phyloP scores from a whole-genome alignment of 2,329 filamentous ascomycete species.

The Nemania bipapillata region DNA sequence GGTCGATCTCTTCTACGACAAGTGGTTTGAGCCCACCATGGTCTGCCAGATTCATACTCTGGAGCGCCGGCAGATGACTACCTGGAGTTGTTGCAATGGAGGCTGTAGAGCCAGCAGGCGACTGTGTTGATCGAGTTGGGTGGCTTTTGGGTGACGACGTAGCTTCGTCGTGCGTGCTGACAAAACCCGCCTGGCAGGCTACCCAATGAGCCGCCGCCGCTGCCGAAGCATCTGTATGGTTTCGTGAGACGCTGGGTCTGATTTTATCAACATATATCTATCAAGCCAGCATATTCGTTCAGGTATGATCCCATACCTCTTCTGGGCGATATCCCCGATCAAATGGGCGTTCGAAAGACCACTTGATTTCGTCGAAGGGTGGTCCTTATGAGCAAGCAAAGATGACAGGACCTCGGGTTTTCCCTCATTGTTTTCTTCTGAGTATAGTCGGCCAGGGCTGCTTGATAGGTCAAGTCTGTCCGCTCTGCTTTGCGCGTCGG shows the following conservation, averaged over 20 bases:
- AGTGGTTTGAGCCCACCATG: conserved; percentile 53
- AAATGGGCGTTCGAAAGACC: not conserved
- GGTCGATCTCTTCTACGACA: conserved; percentile 53
- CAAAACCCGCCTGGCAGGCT: conserved; percentile 31
- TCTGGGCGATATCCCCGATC: conserved; percentile 14
- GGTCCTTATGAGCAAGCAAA: not conserved
- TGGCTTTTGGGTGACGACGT: conserved; percentile 44
- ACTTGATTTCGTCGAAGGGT: conserved; percentile 3
- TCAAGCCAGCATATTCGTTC: not conserved
- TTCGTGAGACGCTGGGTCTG: conserved; percentile 16
- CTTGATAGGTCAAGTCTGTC: conserved; percentile 16
- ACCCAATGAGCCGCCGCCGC: conserved; percentile 33
- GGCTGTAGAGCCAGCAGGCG: conserved; percentile 46
- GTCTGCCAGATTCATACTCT: conserved; percentile 44
- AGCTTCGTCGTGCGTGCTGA: conserved; percentile 35
- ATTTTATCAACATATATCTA: conserved; percentile 1
- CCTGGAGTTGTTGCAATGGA: conserved; percentile 42
- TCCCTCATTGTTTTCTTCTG: conserved; percentile 4
- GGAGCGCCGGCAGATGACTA: conserved; percentile 41
- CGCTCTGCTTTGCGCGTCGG: conserved; percentile 22
- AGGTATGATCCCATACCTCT: conserved; percentile 15
- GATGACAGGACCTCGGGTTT: conserved; percentile 12
- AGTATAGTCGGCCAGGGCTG: not conserved
- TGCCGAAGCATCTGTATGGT: conserved; percentile 18
- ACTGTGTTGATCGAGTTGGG: conserved; percentile 46